Conservation (phyloP, 805 yeast species). For the Tanozyma kutaoensis region DNA sequence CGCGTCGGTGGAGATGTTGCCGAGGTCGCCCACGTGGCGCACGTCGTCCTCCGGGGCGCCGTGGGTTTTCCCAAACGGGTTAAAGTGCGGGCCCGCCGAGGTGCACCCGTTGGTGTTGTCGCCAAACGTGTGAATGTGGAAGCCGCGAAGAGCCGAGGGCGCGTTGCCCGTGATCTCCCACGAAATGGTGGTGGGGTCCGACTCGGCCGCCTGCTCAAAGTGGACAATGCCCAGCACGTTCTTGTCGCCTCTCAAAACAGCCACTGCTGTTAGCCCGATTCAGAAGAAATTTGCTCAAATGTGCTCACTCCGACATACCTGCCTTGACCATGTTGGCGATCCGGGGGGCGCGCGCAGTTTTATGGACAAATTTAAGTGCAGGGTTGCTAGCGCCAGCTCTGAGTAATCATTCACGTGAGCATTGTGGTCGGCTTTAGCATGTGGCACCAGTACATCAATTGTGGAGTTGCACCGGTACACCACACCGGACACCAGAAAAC, state of each 20-base stretch:
- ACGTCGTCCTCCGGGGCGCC: conserved; percentile 80
- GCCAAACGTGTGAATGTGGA: conserved; percentile 97
- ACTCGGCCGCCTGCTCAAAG: conserved; percentile 73
- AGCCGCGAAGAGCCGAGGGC: conserved; percentile 83
- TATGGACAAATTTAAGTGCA: too few relatives aligned
- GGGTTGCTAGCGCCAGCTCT: too few relatives aligned
- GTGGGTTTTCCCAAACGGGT: conserved; percentile 80
- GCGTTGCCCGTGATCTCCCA: conserved; percentile 88
- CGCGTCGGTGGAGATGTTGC: conserved; percentile 83
- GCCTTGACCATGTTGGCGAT: conserved; percentile 43
- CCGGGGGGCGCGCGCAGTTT: too few relatives aligned
- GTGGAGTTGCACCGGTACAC: too few relatives aligned
- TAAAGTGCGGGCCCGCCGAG: conserved; percentile 94
- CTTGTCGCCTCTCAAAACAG: conserved; percentile 93
- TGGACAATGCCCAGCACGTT: conserved; percentile 77
- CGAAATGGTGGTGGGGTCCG: conserved; percentile 71
- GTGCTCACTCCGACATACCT: conserved; percentile 29
- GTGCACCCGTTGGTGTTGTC: conserved; percentile 99
- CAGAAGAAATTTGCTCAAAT: background rate
- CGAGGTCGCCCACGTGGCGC: conserved; percentile 94
- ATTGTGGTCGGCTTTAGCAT: too few relatives aligned
- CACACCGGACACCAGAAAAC: too few relatives aligned
- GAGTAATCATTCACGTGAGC: too few relatives aligned
- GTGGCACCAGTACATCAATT: too few relatives aligned
- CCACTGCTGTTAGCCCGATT: conserved; percentile 35